These are phyloP conservation scores for Tetraselmis chui DNA, from an alignment of 139 green algal genomes.

Conservation along the genomic window DNA sequence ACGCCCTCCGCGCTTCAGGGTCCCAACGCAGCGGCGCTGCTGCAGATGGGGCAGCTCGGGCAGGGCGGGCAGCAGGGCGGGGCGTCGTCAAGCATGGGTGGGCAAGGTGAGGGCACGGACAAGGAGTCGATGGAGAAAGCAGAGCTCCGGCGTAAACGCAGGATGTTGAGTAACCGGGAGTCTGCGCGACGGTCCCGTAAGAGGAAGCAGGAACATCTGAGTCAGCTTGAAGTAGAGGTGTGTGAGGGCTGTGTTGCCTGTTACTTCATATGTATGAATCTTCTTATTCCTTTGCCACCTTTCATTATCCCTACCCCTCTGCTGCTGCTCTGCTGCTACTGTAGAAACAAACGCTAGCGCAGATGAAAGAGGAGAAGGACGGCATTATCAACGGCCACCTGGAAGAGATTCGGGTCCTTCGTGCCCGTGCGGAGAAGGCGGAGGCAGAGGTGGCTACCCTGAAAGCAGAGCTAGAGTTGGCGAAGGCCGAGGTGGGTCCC, in stretches of 20 bases:
- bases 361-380: background rate
- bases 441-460: background rate
- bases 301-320: too few relatives aligned
- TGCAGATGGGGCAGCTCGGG: background rate
- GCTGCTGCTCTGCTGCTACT: background rate
- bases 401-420: background rate
- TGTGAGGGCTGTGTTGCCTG: too few relatives aligned
- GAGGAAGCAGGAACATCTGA: constrained; percentile 83
- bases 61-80: background rate
- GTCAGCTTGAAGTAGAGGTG: constrained; percentile 61
- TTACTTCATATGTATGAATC: too few relatives aligned
- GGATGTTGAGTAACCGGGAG: constrained; percentile 88
- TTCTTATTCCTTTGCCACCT: too few relatives aligned
- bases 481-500: background rate
- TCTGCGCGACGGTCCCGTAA: constrained; percentile 69
- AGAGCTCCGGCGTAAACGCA: constrained; percentile 6
- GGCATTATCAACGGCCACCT: background rate
- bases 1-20: background rate
- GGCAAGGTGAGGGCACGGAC: too few relatives aligned
- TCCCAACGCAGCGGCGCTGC: background rate
- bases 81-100: background rate
- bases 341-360: background rate
- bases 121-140: background rate
- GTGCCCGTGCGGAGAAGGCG: background rate
- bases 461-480: background rate